These are phyloP conservation scores for Diaporthe sp. DNA, from an alignment of 2,329 filamentous ascomycete species.

Conservation along the genomic window DNA sequence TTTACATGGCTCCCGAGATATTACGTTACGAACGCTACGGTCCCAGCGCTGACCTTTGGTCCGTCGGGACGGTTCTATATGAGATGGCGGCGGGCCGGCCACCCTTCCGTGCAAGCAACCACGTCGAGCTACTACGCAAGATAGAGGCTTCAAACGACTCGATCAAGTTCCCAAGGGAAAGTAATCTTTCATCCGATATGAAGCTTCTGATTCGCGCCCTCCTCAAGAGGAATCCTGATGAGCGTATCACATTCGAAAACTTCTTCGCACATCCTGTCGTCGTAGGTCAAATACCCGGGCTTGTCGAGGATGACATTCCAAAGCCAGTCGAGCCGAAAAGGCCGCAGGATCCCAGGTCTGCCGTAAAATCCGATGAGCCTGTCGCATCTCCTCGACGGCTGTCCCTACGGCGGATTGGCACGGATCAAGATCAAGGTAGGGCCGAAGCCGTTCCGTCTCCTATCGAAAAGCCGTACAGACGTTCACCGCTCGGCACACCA, in stretches of 20 bases:
- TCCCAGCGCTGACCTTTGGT: slow-evolving; percentile 97
- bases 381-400: slow-evolving; percentile 48
- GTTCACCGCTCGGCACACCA: slow-evolving; percentile 59
- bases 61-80: slow-evolving; percentile 92
- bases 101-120: slow-evolving; percentile 92
- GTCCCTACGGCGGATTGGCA: slow-evolving; percentile 56
- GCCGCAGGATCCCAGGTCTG: slow-evolving; percentile 51
- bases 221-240: slow-evolving; percentile 86
- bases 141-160: slow-evolving; percentile 91
- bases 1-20: slow-evolving; percentile 99
- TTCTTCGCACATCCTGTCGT: slow-evolving; percentile 86
- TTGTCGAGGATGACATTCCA: slow-evolving; percentile 82
- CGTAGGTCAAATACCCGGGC: slow-evolving; percentile 79
- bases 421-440: slow-evolving; percentile 52
- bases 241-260: slow-evolving; percentile 86
- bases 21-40: slow-evolving; percentile 97
- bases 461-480: slow-evolving; percentile 55
- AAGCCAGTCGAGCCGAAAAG: slow-evolving; percentile 49
- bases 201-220: slow-evolving; percentile 84
- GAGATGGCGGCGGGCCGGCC: slow-evolving; percentile 95
- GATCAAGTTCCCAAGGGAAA: slow-evolving; percentile 84
- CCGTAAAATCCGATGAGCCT: slow-evolving; percentile 49
- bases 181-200: slow-evolving; percentile 78
- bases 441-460: slow-evolving; percentile 54
- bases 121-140: slow-evolving; percentile 91